Evolutionary conservation across 495 filamentous ascomycete species (phyloP), one percentile per base, ranked within the genome.

Genomic region (Hypoxylon fragiforme): DNA sequence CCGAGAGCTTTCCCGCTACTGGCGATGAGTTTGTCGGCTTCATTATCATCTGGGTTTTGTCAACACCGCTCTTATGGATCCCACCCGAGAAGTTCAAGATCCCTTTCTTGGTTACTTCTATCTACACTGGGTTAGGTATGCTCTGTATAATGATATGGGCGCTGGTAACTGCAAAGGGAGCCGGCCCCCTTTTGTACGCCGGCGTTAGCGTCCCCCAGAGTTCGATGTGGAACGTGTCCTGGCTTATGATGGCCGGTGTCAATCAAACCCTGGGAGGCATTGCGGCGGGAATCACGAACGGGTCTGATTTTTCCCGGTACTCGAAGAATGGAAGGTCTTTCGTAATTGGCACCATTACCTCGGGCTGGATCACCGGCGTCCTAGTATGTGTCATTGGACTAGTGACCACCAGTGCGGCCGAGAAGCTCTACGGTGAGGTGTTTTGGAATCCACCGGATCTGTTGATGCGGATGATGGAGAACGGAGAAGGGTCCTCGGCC

Each of bases 21-120:
- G 72, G 70, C 2, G 68, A 73, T 34, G 67, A 75, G 46, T 72
- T 75, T 20, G 63, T 75, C 36, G 68, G 69, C 28, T 73, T 75
- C 52, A 66, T 73, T 35, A 58, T 75, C 26, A 72, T 73, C 31
- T 69, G 69, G 67, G 58, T 63, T 13, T 50, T 72, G n/a, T 68
- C 67, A 0, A 66, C 61, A 26, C 68, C 74, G 1, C 65, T 74
- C 41, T 44, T 76, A 2, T 69, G 65, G 42, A 64, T 76, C n/a
- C 67, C 51, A 0, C 74, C 74, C 3, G 74, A 77, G 64, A 73
- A 72, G 43, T 70, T 73, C 41, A 70, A 68, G 31, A 31, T 71
- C 13, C 73, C 71, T 3, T 72, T 69, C 44, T 46, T 66, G 13
- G 40, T 65, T 20, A 67, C 54, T 12, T 54, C 55, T 11, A 62